Conservation (phyloP, 306 rosid genomes). For the Delonix regia region DNA sequence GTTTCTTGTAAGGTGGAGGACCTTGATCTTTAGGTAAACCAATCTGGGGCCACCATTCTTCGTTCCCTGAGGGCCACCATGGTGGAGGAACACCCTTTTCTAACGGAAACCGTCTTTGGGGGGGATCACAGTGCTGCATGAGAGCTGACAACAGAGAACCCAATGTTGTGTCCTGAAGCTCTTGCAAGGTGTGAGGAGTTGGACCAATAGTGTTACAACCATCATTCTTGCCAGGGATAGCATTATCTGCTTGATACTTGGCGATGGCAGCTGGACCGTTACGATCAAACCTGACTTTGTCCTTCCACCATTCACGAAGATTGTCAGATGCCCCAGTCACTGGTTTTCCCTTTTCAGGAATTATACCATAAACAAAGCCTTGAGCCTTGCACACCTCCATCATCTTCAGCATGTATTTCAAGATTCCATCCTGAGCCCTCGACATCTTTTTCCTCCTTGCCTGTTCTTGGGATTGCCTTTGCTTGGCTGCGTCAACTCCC, state of each 20-base stretch:
- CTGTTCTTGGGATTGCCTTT: conserved; percentile 79
- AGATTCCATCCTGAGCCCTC: conserved; percentile 83
- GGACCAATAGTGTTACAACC: conserved; percentile 65
- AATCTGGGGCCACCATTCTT: conserved; percentile 92
- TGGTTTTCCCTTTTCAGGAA: conserved; percentile 89
- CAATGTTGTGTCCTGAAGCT: conserved; percentile 82
- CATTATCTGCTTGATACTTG: conserved; percentile 71
- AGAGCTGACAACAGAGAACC: conserved; percentile 87
- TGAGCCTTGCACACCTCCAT: conserved; percentile 94
- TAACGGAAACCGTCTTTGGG: conserved; percentile 79
- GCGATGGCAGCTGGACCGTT: conserved; percentile 91
- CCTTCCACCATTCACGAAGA: conserved; percentile 97
- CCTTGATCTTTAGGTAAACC: conserved; percentile 75
- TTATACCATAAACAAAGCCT: conserved; percentile 88
- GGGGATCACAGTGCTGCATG: conserved; percentile 95
- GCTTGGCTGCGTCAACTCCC: conserved; percentile 59
- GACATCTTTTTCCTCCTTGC: conserved; percentile 95
- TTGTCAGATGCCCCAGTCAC: conserved; percentile 88
- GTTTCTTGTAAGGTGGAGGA: conserved; percentile 92
- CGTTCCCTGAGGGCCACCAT: conserved; percentile 87
- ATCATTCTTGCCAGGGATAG: conserved; percentile 59
- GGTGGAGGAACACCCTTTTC: conserved; percentile 89
- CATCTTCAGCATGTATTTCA: conserved; percentile 90
- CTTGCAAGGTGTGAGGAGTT: conserved; percentile 81
- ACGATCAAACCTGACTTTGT: conserved; percentile 81